A percentile compares a stretch with the other conserved stretches of the same genome.
phyloP scores from a whole-genome alignment of 345 rosid species.

The Odontarrhena argentea region DNA sequence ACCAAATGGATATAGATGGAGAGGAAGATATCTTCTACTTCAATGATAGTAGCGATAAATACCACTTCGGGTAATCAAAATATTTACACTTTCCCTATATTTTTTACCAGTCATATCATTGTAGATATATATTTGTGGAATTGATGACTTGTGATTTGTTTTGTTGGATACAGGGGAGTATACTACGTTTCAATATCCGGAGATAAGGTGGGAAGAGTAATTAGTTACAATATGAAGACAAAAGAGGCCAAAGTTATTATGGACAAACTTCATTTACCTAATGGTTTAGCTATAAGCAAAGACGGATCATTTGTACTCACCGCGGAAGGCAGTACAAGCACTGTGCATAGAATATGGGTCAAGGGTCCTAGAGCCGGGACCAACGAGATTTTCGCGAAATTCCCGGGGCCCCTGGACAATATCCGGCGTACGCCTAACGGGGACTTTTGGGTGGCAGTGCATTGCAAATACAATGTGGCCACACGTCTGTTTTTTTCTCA shows the following conservation, averaged over 20 bases:
- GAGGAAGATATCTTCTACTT: constrained; percentile 63
- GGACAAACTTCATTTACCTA: constrained; percentile 54
- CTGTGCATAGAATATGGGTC: constrained; percentile 52
- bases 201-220: constrained; percentile 30
- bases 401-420: constrained; percentile 65
- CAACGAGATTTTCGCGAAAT: constrained; percentile 45
- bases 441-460: constrained; percentile 39
- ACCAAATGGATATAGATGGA: constrained; percentile 69
- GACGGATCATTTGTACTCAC: constrained; percentile 54
- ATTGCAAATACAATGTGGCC: constrained; percentile 19
- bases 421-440: constrained; percentile 47
- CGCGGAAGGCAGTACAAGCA: constrained; percentile 42
- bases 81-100: background rate
- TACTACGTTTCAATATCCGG: constrained; percentile 24
- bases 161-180: constrained; percentile 49
- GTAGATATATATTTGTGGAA: too few species aligned
- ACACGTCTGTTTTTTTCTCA: constrained; percentile 40
- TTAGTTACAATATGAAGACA: constrained; percentile 37
- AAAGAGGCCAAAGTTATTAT: constrained; percentile 39
- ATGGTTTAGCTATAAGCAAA: constrained; percentile 74
- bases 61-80: constrained; percentile 56
- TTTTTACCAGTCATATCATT: too few species aligned
- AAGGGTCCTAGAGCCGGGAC: constrained; percentile 46
- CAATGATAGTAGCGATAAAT: constrained; percentile 60
- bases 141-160: background rate